Percentiles rank a stretch among this genome's conserved stretches.
Evolutionary conservation across 768 basidiomycete genomes (phyloP).

Genomic region (Harrya chromipes): DNA sequence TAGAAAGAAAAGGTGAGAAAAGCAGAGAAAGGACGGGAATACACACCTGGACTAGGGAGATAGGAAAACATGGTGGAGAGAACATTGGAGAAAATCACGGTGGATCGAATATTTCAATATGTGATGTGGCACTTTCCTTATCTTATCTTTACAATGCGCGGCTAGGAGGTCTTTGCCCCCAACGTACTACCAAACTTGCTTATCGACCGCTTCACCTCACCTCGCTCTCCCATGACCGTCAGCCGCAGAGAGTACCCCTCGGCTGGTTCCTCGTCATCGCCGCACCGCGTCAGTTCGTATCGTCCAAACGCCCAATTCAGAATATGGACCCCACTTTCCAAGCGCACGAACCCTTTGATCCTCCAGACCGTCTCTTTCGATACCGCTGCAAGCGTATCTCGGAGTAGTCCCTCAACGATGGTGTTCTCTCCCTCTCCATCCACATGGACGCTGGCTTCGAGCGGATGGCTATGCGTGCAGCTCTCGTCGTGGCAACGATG

Average conservation of each 20-base stretch:
- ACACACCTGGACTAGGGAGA: slow-evolving; percentile 29
- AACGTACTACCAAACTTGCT: slow-evolving; percentile 50
- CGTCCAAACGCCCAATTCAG: slow-evolving; percentile 96
- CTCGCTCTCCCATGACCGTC: slow-evolving; percentile 92
- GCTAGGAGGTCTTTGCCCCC: slow-evolving; percentile 33
- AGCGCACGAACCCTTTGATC: slow-evolving; percentile 82
- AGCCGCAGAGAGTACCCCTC: slow-evolving; percentile 46
- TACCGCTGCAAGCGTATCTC: slow-evolving; percentile 46
- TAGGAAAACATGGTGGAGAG: slow-evolving; percentile 31
- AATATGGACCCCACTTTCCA: slow-evolving; percentile 47
- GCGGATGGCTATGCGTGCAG: slow-evolving; percentile 2
- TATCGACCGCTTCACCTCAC: slow-evolving; percentile 65
- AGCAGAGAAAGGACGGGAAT: neutral
- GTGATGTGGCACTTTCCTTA: slow-evolving; percentile 10
- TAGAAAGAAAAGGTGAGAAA: slow-evolving; percentile 22
- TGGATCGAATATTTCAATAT: slow-evolving; percentile 5
- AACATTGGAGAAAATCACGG: slow-evolving; percentile 9
- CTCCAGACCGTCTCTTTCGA: slow-evolving; percentile 73
- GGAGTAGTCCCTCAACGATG: slow-evolving; percentile 40
- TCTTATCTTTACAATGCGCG: slow-evolving; percentile 11
- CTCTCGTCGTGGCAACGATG: slow-evolving; percentile 15
- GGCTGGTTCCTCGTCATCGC: slow-evolving; percentile 20
- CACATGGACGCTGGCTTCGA: neutral
- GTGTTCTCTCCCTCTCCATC: slow-evolving; percentile 17
- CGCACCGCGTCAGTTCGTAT: slow-evolving; percentile 55